Base-by-base conservation (phyloP, 140 eudicot genomes). In the Bidens hawaiensis region DNA sequence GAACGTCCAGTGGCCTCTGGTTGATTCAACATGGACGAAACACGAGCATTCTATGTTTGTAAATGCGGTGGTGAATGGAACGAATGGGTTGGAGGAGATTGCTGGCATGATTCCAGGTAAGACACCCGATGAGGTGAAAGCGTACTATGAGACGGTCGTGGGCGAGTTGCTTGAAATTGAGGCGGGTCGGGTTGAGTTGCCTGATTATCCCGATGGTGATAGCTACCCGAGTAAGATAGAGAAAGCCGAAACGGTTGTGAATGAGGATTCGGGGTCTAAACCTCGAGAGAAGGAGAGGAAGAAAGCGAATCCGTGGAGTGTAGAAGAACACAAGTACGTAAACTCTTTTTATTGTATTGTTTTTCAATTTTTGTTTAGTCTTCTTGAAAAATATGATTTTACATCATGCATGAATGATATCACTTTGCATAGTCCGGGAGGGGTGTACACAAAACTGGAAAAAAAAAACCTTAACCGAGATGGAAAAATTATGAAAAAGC, bases 251-350 rank as follows among this genome's bases (percentile, higher is more conserved):
- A 27, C 58, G 26, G 33, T 33, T 45, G 61, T 47, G 43, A 83
- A 57, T 38, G 73, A 65, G 73, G 70, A 66, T 21, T 7, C 51
- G 1, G 15, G 36, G 8, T 56, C 41, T 14, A 47, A 69, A 1
- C 64, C 10, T 27, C 46, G 28, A 12, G 69, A 55, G 14, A 78
- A 19, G 15, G 95, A 81, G 64, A 70, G 93, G 75, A 87, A 81
- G 62, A 87, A 81, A 47, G 94, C 89, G 33, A 76, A 80, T 14
- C 94, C 94, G 1, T 87, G 95, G 95, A 83, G 84, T 0, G 79
- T 65, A 38, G 93, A 87, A 17, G 93, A 87, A 40, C 95, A 86
- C 73, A 82, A 80, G 95, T 85, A n/a, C n/a, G n/a, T n/a, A n/a
- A n/a, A n/a, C n/a, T n/a, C 7, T 30, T 1, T 1, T 30, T 30